phyloP scores from a whole-genome alignment of 148 eudicot genomes.

The Bassia scoparia region DNA sequence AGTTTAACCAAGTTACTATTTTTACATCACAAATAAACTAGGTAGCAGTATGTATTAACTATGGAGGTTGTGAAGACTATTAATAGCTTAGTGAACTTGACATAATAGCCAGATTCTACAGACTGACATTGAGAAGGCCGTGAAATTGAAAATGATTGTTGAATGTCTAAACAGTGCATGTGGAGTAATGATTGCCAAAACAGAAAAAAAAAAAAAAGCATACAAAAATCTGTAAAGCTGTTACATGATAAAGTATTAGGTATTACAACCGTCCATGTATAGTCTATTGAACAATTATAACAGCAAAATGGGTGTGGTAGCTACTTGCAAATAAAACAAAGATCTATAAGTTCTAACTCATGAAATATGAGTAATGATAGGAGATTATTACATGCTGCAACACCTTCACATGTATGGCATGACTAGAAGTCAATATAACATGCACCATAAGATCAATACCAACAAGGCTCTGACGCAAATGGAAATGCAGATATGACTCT shows the following conservation, averaged over 20 bases:
- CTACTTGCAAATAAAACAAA: background rate
- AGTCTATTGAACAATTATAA: background rate
- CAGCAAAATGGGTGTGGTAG: background rate
- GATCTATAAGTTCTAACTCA: background rate
- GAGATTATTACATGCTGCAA: background rate
- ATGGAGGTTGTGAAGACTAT: background rate
- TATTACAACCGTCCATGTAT: background rate
- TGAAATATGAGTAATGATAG: background rate
- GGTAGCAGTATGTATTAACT: too few relatives aligned
- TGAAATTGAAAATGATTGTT: background rate
- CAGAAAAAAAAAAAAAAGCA: background rate
- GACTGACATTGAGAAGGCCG: background rate
- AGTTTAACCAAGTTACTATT: background rate
- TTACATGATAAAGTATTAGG: background rate
- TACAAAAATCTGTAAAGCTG: background rate
- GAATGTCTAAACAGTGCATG: background rate
- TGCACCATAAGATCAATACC: background rate
- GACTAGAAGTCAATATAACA: background rate
- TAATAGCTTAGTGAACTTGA: background rate
- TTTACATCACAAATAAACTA: too few relatives aligned
- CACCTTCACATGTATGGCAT: background rate
- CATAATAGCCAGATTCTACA: background rate
- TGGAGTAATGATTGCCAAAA: background rate
- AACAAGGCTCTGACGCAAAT: background rate
- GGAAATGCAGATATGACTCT: background rate